Percentiles rank a stretch among this genome's conserved stretches.
These are phyloP conservation scores for Zelopaecilomyces penicillatus DNA, from an alignment of 2,329 filamentous ascomycete genomes.

Conservation along the genomic window DNA sequence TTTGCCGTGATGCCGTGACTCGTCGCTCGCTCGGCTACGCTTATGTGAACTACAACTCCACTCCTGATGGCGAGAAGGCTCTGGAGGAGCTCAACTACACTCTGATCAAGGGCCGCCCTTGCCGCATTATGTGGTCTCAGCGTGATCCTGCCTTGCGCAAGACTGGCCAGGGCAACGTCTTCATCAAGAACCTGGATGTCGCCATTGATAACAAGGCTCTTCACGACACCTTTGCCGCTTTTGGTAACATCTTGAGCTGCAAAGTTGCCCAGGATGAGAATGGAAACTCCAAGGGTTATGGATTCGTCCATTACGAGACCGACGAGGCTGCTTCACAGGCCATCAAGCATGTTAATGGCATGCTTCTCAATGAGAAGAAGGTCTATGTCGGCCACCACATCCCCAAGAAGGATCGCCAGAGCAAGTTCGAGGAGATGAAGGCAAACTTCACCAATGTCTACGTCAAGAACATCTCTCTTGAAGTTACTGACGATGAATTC, in stretches of 20 bases:
- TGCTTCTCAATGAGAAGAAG: constrained; percentile 99
- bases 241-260: constrained; percentile 98
- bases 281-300: constrained; percentile 96
- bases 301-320: constrained; percentile 99
- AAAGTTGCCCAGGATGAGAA: constrained; percentile 98
- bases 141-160: constrained; percentile 98
- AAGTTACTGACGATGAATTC: constrained; percentile 90
- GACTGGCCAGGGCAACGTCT: constrained; percentile 98
- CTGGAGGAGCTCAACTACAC: constrained; percentile 99
- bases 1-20: constrained; percentile 97
- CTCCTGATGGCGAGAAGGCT: constrained; percentile 90
- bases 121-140: constrained; percentile 99
- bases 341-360: constrained; percentile 99
- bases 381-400: constrained; percentile 99
- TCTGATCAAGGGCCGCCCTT: constrained; percentile 95
- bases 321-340: constrained; percentile 93
- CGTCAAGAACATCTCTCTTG: constrained; percentile 90
- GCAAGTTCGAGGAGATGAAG: constrained; percentile 99
- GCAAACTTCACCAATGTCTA: constrained; percentile 99
- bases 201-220: constrained; percentile 99
- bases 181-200: constrained; percentile 99
- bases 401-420: constrained; percentile 99
- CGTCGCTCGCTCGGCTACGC: constrained; percentile 97
- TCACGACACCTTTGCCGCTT: constrained; percentile 97
- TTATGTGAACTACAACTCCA: constrained; percentile 99